Percentiles rank a stretch among this genome's conserved stretches.
Conservation (phyloP, 768 basidiomycete genomes). For the Sporobolomyces pararoseus region DNA sequence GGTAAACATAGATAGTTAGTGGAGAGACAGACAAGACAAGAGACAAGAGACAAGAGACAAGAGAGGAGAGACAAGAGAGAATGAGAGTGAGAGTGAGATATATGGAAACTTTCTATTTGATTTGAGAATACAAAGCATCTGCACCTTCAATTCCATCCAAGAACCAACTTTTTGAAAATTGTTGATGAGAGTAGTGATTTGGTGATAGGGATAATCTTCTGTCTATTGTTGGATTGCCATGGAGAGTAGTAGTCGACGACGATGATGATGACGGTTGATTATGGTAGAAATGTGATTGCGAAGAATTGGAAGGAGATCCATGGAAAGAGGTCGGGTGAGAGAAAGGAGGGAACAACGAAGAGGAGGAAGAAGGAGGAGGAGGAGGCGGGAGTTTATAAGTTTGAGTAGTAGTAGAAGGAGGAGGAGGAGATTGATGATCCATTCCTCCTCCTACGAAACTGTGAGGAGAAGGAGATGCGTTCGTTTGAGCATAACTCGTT, state of each 20-base stretch:
- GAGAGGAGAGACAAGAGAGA: not conserved
- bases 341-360: not conserved
- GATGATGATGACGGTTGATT: not conserved
- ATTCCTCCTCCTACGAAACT: too few relatives aligned
- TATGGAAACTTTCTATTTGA: constrained; percentile 1
- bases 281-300: not conserved
- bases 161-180: constrained; percentile 4
- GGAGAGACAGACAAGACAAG: too few relatives aligned
- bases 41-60: too few relatives aligned
- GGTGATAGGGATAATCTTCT: not conserved
- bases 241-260: not conserved
- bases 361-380: not conserved
- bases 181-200: too few relatives aligned
- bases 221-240: not conserved
- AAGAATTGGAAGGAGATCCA: not conserved
- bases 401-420: not conserved
- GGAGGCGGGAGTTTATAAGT: not conserved
- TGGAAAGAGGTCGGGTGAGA: not conserved
- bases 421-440: not conserved
- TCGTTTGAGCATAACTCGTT: too few relatives aligned
- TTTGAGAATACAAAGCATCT: constrained; percentile 11
- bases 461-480: too few relatives aligned
- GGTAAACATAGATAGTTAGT: too few relatives aligned
- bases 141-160: constrained; percentile 2
- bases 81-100: not conserved